These are phyloP conservation scores for Ustilago bromivora DNA, from an alignment of 1,284 basidiomycete genomes.

Conservation along the genomic window DNA sequence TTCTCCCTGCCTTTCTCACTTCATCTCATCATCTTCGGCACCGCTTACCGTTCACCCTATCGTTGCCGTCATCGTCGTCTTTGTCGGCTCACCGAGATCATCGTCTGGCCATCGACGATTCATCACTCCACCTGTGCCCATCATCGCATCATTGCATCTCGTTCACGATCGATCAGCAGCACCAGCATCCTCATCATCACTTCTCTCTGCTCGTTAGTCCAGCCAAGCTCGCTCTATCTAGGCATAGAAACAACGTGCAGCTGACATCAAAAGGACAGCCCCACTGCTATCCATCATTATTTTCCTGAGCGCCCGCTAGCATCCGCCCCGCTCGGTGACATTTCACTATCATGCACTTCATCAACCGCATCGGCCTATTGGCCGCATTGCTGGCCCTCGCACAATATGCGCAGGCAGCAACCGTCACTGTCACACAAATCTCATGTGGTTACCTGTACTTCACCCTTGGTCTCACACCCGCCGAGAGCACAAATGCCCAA, in stretches of 20 bases:
- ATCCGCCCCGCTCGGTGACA: too few relatives aligned
- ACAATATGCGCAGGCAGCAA: slow-evolving; percentile 22
- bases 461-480: slow-evolving; percentile 26
- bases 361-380: slow-evolving; percentile 17
- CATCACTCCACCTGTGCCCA: not conserved
- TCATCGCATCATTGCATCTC: not conserved
- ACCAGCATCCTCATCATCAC: not conserved
- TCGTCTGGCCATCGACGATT: slow-evolving; percentile 24
- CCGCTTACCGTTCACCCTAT: not conserved
- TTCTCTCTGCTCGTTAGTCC: not conserved
- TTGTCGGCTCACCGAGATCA: not conserved
- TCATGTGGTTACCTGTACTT: slow-evolving; percentile 37
- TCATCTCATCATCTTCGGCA: not conserved
- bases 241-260: not conserved
- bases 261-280: not conserved
- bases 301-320: not conserved
- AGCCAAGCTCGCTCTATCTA: not conserved
- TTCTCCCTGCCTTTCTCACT: not conserved
- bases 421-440: slow-evolving; percentile 30
- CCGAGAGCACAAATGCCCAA: slow-evolving; percentile 18
- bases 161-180: not conserved
- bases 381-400: slow-evolving; percentile 28
- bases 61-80: not conserved
- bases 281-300: not conserved
- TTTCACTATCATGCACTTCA: slow-evolving; percentile 17